Base-by-base conservation (phyloP, 2,329 filamentous ascomycete genomes). In the Coniochaeta hoffmannii region DNA sequence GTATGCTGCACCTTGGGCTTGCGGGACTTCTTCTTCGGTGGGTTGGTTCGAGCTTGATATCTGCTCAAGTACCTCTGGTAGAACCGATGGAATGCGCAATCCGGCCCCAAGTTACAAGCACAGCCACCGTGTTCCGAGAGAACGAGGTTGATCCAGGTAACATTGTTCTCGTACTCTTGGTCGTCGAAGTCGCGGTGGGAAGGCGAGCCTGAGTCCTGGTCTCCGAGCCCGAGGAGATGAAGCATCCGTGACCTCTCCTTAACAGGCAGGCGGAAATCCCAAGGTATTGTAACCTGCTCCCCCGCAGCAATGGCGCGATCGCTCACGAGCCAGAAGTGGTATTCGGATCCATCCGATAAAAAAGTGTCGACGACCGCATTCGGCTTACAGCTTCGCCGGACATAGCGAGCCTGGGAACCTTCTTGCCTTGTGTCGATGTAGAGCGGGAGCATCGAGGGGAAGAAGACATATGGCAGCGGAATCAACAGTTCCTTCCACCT, bases 251-350 rank as follows among this genome's bases (percentile, higher is more conserved):
- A 68, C 54, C 75, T 74, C 1, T 76, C 72, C 59, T 73, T 80
- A 66, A 76, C 87, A 63, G 75, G 81, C 61, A 79, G 80, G 61
- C 70, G 82, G 71, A 79, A 93, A 65, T 84, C 89, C 89, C 77
- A 90, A 54, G 74, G 81, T 62, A 78, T 81, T 26, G 77, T 89
- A 64, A 81, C 83, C 63, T 85, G 82, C 63, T 85, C 83, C 38
- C 79, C 76, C 1, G 83, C 76, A 15, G 79, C 71, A 55, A 97
- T 91, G 35, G 86, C 79, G 54, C 88, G 82, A 62, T 89, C 89
- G 63, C 90, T 91, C 57, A 96, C 84, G 60, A 97, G 86, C 82
- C 93, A 97, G 69, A 97, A 96, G 66, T 94, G 90, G 66, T 93
- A 96, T 61, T 93, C 87, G 1, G 85, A 86, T 3, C 81, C 80